Base-by-base conservation (phyloP, 1,284 basidiomycete species). In the Tremellales sp. region DNA sequence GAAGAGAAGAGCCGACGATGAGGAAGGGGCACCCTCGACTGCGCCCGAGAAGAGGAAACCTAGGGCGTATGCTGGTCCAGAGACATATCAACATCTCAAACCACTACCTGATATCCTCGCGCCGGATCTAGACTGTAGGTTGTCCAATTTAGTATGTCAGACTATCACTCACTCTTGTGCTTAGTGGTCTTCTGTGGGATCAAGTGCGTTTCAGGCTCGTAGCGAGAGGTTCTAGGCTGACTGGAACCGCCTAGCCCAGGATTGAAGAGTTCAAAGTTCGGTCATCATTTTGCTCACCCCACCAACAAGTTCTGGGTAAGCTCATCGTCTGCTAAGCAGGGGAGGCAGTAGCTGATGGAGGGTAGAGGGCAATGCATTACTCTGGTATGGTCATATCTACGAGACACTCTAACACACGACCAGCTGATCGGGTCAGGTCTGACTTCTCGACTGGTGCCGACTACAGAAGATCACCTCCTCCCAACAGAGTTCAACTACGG, bases 271-370 rank as follows among this genome's bases (percentile, higher is more conserved):
- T 81, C 84, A 0, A 75, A 77, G 46, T 72, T 78, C 4, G 85
- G 85, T 0, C 82, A 85, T 64, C 85, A 87, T 64, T 89, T 83
- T 62, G 84, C 81, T 1, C 81, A 84, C 58, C 81, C 81, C 1
- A 82, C 81, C 1, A 89, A 89, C 63, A 73, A 73, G 53, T 76
- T 72, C 51, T 76, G 70, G 70, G 67, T 68, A 37, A 44, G 64
- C 51, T 13, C 24, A 35, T 35, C 23, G 3, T 12, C 35, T 22
- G 19, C 36, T 36, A n/a, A n/a, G n/a, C n/a, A n/a, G n/a, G 13
- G 41, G 35, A 26, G 23, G 7, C 23, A 40, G 40, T 21, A n/a
- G 25, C 15, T 40, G 24, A 37, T 21, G 19, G n/a, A 21, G 42
- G 7, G 24, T 41, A 65, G 82, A 74, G 74, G 41, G 81, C 80